Evolutionary conservation across 2,329 filamentous ascomycete species (phyloP), one percentile per base, ranked within the genome.

Genomic region (Kalaharituber pfeilii): DNA sequence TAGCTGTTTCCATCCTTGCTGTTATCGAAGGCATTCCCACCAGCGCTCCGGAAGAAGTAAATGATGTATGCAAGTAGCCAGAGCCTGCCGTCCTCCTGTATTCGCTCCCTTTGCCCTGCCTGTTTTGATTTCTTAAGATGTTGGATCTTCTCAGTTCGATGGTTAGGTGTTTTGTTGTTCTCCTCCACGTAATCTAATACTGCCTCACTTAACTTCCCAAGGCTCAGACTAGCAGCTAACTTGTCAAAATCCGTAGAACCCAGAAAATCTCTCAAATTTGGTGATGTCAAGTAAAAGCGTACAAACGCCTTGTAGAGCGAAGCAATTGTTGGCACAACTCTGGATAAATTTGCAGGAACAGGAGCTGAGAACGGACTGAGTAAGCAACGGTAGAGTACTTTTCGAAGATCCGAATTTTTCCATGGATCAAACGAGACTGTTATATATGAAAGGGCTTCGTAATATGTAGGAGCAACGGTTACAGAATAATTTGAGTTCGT

Each of bases 21-120:
- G 62, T 65, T 63, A 42, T 18, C 24, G 18, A 20, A 4, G 36
- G 22, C 51, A 20, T 24, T 66, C 62, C n/a, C 60, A 66, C 66
- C n/a, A 70, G 70, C 54, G 60, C 71, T 69, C 33, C 71, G 70
- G 58, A 77, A 72, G 60, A 78, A 74, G 63, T 72, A 79, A 49
- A 82, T 76, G 57, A 80, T 73, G 58, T 77, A 74, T 24, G 75
- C 72, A 42, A 82, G 68, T 7, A 82, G 67, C 70, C 77, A 79
- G 18, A 79, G 64, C 15, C 73, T 71, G 56, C 66, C 67, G 42
- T 70, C 66, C 8, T 65, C 64, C 56, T 69, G 67, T 4, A 59
- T 61, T 27, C 62, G 60, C 26, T 54, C 51, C 6, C 60, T 55
- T 13, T 60, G 55, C 61, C 49, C 64, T 53, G 64, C 56, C 18